Conservation (phyloP, 441 rosid species). For the Arabidopsis hybrid region DNA sequence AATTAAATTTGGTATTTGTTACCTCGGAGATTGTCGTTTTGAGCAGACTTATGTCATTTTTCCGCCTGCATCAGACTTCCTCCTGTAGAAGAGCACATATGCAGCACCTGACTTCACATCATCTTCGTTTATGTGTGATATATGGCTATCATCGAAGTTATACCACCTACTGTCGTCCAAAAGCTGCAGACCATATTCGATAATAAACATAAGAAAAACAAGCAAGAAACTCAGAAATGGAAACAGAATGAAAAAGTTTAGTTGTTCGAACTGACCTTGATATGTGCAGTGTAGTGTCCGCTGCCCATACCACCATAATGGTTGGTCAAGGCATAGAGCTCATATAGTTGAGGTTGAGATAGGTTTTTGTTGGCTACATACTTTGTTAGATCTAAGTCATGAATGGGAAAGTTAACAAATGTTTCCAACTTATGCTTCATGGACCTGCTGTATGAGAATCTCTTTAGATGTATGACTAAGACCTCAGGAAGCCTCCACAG, state of each 20-base stretch:
- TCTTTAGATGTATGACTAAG: slow-evolving; percentile 91
- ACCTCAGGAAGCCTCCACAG: slow-evolving; percentile 98
- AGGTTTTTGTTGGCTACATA: slow-evolving; percentile 88
- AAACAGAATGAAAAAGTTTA: slow-evolving; percentile 4
- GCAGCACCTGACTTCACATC: slow-evolving; percentile 93
- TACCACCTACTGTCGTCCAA: slow-evolving; percentile 95
- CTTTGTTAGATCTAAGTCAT: slow-evolving; percentile 84
- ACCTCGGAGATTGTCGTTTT: slow-evolving; percentile 2
- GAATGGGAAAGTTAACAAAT: slow-evolving; percentile 91
- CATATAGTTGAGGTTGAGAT: slow-evolving; percentile 82
- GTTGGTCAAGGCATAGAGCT: slow-evolving; percentile 90
- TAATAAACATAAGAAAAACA: not conserved
- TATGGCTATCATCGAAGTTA: slow-evolving; percentile 91
- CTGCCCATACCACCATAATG: slow-evolving; percentile 99
- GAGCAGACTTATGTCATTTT: slow-evolving; percentile 34
- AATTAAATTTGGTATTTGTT: not conserved
- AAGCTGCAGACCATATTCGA: slow-evolving; percentile 60
- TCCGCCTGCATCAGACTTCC: slow-evolving; percentile 56
- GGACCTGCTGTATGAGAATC: slow-evolving; percentile 98
- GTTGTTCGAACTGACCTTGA: slow-evolving; percentile 67
- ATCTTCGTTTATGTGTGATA: slow-evolving; percentile 84
- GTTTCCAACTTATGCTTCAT: slow-evolving; percentile 98
- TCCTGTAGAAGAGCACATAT: slow-evolving; percentile 88
- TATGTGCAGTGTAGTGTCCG: slow-evolving; percentile 95
- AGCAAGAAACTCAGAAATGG: not conserved